Percentiles rank a stretch among this genome's conserved stretches.
Conservation (phyloP, 2,329 filamentous ascomycete species). For the Teratosphaeriaceae sp. region DNA sequence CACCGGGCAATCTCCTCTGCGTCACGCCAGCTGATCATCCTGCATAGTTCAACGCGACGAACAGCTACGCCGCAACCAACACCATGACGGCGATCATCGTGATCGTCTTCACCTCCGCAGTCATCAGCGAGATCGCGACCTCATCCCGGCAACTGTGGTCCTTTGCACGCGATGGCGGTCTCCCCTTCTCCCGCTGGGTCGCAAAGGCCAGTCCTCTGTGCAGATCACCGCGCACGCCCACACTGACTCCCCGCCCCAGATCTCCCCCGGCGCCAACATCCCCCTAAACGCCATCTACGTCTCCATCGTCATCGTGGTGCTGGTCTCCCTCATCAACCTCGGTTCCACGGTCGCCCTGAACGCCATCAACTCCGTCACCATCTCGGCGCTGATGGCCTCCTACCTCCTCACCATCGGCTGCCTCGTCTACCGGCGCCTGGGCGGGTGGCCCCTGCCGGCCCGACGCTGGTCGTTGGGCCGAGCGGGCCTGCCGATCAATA, state of each 20-base stretch:
- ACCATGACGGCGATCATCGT: constrained; percentile 29
- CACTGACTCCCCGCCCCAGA: not conserved
- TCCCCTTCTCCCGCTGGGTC: constrained; percentile 13
- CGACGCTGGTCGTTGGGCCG: constrained; percentile 34
- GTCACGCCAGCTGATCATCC: no score
- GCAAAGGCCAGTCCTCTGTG: constrained; percentile 12
- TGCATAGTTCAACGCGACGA: constrained; percentile 22
- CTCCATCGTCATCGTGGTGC: constrained; percentile 13
- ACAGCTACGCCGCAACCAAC: constrained; percentile 25
- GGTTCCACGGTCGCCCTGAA: constrained; percentile 35
- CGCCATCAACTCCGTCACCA: constrained; percentile 35
- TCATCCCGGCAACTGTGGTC: constrained; percentile 33
- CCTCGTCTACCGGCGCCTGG: constrained; percentile 31
- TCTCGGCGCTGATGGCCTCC: constrained; percentile 33
- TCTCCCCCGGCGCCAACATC: constrained; percentile 11
- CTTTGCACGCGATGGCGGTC: constrained; percentile 32
- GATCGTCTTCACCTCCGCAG: constrained; percentile 24
- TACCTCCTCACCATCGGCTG: constrained; percentile 33
- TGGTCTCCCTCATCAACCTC: constrained; percentile 31
- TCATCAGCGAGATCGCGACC: constrained; percentile 31
- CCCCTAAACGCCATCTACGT: constrained; percentile 20
- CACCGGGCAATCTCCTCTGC: no score
- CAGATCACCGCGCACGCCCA: not conserved
- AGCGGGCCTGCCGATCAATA: constrained; percentile 35
- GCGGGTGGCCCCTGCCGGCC: constrained; percentile 27